phyloP scores from a whole-genome alignment of 2,329 filamentous ascomycete species.

The Bimuria novae-zelandiae region DNA sequence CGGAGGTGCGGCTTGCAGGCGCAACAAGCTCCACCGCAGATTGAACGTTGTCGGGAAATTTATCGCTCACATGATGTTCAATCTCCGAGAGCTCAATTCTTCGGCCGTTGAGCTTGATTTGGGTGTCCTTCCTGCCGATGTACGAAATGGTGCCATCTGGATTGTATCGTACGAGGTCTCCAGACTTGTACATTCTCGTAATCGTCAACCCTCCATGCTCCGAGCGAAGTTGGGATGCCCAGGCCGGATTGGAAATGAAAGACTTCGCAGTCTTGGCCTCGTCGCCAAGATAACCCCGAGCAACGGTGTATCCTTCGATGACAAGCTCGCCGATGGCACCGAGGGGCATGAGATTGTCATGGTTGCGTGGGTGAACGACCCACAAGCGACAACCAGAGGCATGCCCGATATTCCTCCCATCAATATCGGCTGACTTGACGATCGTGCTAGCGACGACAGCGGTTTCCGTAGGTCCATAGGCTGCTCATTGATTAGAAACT shows the following conservation, averaged over 20 bases:
- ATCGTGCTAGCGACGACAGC: constrained; percentile 31
- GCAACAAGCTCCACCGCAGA: constrained; percentile 41
- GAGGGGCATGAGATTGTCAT: constrained; percentile 40
- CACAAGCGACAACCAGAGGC: constrained; percentile 41
- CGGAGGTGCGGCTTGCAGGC: constrained; percentile 31
- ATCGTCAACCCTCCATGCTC: constrained; percentile 11
- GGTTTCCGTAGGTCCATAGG: constrained; percentile 41
- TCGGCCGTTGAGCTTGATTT: constrained; percentile 34
- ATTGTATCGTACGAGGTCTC: constrained; percentile 31
- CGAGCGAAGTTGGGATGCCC: constrained; percentile 12
- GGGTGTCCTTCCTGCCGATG: constrained; percentile 35
- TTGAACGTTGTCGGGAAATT: constrained; percentile 36
- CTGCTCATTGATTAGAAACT: constrained; percentile 16
- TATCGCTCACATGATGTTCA: constrained; percentile 40
- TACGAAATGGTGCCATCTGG: constrained; percentile 27
- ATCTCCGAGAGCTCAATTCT: constrained; percentile 31
- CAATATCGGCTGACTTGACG: constrained; percentile 32
- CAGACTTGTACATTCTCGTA: constrained; percentile 28
- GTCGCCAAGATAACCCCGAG: constrained; percentile 26
- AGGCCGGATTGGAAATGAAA: constrained; percentile 25
- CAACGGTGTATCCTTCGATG: constrained; percentile 28
- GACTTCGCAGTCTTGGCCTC: constrained; percentile 29
- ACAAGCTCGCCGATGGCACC: constrained; percentile 39
- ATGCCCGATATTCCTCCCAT: constrained; percentile 37
- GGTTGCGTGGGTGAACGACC: constrained; percentile 48